Conservation (phyloP, 768 basidiomycete species). For the Psilocybe azurescens region DNA sequence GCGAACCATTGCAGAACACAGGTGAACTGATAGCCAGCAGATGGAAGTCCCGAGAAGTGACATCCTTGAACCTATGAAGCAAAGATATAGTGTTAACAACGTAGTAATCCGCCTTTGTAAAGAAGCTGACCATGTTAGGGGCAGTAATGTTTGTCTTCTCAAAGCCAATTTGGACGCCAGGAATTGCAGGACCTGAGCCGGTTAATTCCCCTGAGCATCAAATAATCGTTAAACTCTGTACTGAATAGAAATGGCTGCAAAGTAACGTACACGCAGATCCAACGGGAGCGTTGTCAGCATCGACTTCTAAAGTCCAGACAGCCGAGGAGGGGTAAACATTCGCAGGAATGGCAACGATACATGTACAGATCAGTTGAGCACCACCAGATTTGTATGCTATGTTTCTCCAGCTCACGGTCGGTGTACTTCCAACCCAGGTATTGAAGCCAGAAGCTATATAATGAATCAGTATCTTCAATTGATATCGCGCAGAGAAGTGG, state of each 20-base stretch:
- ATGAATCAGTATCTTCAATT: neutral
- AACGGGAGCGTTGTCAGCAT: neutral
- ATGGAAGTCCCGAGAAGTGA: neutral
- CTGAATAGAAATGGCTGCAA: no score
- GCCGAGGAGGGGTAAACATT: neutral
- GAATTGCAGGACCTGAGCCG: neutral
- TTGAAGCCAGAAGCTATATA: neutral
- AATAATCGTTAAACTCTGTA: no score
- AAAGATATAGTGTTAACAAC: no score
- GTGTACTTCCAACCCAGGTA: neutral
- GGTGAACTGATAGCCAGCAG: neutral
- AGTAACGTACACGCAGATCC: neutral
- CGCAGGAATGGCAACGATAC: neutral
- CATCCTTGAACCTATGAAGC: neutral
- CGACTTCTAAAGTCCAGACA: neutral
- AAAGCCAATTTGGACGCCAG: neutral
- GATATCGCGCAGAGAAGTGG: neutral
- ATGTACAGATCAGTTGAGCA: neutral
- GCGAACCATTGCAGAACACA: conserved; percentile 2
- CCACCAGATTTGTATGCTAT: neutral
- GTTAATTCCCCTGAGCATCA: neutral
- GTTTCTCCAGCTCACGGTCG: neutral
- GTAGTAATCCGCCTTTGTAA: no score
- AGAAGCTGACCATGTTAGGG: neutral
- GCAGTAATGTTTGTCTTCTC: neutral